Evolutionary conservation across 208 protist species (phyloP).

Genomic region (Crithidia bombi): DNA sequence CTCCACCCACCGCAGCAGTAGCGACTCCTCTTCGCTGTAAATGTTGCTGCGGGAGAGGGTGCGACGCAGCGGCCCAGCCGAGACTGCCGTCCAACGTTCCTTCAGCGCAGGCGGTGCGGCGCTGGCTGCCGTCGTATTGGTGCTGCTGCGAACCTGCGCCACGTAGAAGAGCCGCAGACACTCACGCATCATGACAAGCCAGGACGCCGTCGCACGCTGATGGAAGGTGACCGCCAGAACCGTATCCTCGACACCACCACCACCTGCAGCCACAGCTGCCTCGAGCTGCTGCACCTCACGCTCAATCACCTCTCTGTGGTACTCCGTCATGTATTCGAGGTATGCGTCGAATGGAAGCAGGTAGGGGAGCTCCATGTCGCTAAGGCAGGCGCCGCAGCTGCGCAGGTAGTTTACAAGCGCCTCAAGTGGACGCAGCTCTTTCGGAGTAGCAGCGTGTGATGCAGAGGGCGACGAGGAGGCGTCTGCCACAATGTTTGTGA

Average conservation of each 20-base stretch:
- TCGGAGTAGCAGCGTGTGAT: conserved; percentile 3
- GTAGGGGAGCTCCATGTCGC: conserved; percentile 68
- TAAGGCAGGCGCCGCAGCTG: conserved; percentile 77
- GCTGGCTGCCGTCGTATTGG: not conserved
- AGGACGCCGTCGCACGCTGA: conserved; percentile 54
- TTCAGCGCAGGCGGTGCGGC: conserved; percentile 4
- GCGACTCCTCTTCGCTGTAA: conserved; percentile 82
- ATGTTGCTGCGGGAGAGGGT: conserved; percentile 76
- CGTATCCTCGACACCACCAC: not conserved
- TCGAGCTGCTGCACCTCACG: conserved; percentile 3
- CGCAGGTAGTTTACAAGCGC: conserved; percentile 73
- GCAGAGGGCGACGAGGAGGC: not conserved
- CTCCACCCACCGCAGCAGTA: conserved; percentile 84
- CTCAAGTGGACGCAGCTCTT: conserved; percentile 53
- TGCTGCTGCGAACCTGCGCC: conserved; percentile 40
- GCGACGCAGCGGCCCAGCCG: conserved; percentile 25
- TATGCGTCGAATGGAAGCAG: conserved; percentile 89
- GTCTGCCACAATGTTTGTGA: not conserved
- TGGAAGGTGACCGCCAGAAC: conserved; percentile 40
- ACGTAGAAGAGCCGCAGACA: conserved; percentile 82
- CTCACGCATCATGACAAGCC: conserved; percentile 83
- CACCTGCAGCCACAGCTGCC: not conserved
- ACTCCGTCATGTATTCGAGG: conserved; percentile 27
- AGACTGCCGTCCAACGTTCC: conserved; percentile 14
- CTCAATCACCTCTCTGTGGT: conserved; percentile 2